phyloP scores from a whole-genome alignment of 1,139 yeast species.

The Meyerozyma guilliermondii region DNA sequence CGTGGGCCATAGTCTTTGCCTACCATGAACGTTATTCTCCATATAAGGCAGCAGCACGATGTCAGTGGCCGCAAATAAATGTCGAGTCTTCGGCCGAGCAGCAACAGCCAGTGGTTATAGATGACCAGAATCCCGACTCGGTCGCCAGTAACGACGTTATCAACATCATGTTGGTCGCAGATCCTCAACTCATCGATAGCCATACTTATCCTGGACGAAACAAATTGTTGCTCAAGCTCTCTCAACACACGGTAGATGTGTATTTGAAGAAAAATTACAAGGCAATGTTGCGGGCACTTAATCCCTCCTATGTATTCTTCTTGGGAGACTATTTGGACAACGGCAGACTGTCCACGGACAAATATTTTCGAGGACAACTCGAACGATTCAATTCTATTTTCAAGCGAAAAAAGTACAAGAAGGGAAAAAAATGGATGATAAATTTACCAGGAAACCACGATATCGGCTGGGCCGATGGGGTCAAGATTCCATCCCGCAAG shows the following conservation, averaged over 20 bases:
- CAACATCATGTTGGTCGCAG: constrained; percentile 37
- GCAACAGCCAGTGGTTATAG: not conserved
- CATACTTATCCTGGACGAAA: constrained; percentile 49
- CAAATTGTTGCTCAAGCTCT: constrained; percentile 27
- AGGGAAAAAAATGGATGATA: constrained; percentile 23
- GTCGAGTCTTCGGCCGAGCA: constrained; percentile 2
- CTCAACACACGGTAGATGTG: constrained; percentile 46
- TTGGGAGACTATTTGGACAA: constrained; percentile 53
- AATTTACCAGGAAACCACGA: constrained; percentile 56
- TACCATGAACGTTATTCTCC: constrained; percentile 34
- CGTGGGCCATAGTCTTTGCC: constrained; percentile 30
- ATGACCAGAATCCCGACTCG: constrained; percentile 2
- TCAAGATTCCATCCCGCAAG: constrained; percentile 28
- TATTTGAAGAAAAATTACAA: constrained; percentile 45
- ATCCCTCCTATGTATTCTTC: constrained; percentile 44
- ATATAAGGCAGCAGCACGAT: constrained; percentile 19
- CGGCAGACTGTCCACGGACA: constrained; percentile 40
- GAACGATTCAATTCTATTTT: constrained; percentile 39
- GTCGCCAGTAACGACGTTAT: constrained; percentile 6
- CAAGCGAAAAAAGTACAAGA: constrained; percentile 13
- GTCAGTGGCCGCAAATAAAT: constrained; percentile 26
- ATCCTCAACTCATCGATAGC: constrained; percentile 43
- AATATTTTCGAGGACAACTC: constrained; percentile 33
- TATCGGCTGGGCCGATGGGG: constrained; percentile 50
- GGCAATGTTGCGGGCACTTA: constrained; percentile 27